Conservation (phyloP, 768 basidiomycete genomes). For the Hericium alpestre region DNA sequence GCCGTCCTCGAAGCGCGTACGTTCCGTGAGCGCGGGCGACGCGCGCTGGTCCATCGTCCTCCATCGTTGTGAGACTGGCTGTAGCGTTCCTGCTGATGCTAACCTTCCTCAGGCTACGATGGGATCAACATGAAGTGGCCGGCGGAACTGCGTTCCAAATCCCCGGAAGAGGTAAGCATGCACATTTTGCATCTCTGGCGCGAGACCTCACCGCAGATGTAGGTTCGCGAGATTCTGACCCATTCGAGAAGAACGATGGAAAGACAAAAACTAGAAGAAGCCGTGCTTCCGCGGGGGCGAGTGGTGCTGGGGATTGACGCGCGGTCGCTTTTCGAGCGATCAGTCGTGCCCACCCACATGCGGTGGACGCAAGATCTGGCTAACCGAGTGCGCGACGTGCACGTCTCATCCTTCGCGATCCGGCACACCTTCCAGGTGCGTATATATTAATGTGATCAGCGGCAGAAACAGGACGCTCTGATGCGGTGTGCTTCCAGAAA, state of each 20-base stretch:
- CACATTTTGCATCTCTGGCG: neutral
- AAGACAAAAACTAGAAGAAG: slow-evolving; percentile 26
- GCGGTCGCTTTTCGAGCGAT: slow-evolving; percentile 33
- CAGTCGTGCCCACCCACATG: slow-evolving; percentile 7
- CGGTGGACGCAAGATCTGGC: slow-evolving; percentile 16
- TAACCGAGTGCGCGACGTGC: slow-evolving; percentile 23
- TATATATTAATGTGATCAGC: neutral
- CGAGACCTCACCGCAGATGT: neutral
- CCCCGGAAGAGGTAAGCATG: slow-evolving; percentile 36
- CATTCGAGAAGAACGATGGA: slow-evolving; percentile 28
- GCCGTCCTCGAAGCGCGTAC: no score
- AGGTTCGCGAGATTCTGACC: slow-evolving; percentile 38
- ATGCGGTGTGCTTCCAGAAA: slow-evolving; percentile 27
- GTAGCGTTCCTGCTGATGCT: no score
- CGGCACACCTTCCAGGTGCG: slow-evolving; percentile 36
- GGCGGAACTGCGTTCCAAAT: slow-evolving; percentile 30
- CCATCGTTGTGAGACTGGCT: no score
- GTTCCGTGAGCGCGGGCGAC: no score
- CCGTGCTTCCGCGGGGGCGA: slow-evolving; percentile 35
- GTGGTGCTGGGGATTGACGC: slow-evolving; percentile 39
- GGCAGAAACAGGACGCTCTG: neutral
- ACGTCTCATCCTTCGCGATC: slow-evolving; percentile 25
- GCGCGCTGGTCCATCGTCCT: no score
- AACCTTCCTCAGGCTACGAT: slow-evolving; percentile 20
- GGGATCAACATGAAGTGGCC: slow-evolving; percentile 37